Evolutionary conservation across 164 flowering plant genomes (phyloP), one percentile per base, ranked within the genome.

Genomic region (Macadamia tetraphylla): DNA sequence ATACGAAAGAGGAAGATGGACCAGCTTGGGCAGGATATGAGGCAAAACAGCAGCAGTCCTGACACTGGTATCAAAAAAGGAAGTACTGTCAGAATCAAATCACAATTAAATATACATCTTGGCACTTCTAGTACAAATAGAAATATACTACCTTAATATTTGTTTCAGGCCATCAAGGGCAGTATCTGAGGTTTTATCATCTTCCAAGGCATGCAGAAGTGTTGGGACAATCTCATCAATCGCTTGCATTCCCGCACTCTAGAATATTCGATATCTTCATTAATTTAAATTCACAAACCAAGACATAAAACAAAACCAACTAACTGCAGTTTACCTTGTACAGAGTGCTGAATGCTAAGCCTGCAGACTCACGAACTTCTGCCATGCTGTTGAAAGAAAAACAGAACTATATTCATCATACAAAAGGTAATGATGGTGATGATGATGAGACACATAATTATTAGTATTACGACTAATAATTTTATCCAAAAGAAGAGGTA

Each of bases 231-330:
- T 95, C 75, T 95, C 99, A 81, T 95, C 99, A 79, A 95, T 91
- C 69, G 99, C 99, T 87, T 89, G 99, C 96, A 95, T 65, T 67
- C 99, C 99, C 74, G 99, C 99, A 84, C 86, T 95, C 99, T 95
- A 80, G 74, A 77, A 65, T 61, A 69, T 40, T 14, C 68, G 0
- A 66, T 60, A 62, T 44, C 62, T 60, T 23, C 51, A 46, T 46
- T 23, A 17, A 23, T 30, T 32, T 60, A 64, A 1, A 18, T 13
- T 51, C 30, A 13, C 6, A 43, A 52, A 55, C 11, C 7, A 6
- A 43, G 65, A 12, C 29, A 55, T 60, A 62, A 46, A 40, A 43
- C 40, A 35, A 35, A 35, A 35, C 18, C 42, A 74, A 53, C 10
- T 4, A 43, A 35, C 30, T 5, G 62, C 49, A 57, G 43, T 10